These are phyloP conservation scores for Exophiala oligosperma DNA, from an alignment of 2,329 filamentous ascomycete genomes.

Conservation along the genomic window DNA sequence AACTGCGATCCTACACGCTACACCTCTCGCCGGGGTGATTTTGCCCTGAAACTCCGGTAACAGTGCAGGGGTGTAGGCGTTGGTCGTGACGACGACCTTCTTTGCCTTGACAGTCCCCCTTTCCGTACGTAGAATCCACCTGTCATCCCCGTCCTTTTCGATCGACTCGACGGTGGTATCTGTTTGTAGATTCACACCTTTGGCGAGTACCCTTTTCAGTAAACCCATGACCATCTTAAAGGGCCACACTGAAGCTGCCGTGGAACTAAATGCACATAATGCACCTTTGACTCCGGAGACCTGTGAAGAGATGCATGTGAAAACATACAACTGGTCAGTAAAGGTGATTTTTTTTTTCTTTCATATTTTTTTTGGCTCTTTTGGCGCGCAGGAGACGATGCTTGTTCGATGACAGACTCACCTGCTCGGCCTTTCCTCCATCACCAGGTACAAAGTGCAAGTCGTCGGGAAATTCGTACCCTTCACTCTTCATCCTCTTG, in stretches of 20 bases:
- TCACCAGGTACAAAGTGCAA: conserved; percentile 26
- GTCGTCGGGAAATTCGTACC: conserved; percentile 32
- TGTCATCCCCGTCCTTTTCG: conserved; percentile 28
- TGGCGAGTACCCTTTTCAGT: conserved; percentile 59
- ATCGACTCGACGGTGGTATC: conserved; percentile 47
- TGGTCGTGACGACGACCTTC: conserved; percentile 74
- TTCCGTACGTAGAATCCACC: conserved; percentile 69
- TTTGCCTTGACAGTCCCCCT: conserved; percentile 66
- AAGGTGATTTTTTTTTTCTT: too few species aligned
- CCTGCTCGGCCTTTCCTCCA: conserved; percentile 25
- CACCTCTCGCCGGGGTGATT: conserved; percentile 73
- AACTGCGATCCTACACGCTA: conserved; percentile 47
- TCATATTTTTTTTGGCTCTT: too few species aligned
- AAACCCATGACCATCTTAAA: conserved; percentile 80
- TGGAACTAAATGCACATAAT: conserved; percentile 35
- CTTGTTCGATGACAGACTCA: not conserved
- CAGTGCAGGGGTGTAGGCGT: conserved; percentile 77
- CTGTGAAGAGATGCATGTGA: too few species aligned
- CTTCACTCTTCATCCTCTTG: conserved; percentile 31
- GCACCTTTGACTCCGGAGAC: conserved; percentile 41
- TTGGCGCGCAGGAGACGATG: too few species aligned
- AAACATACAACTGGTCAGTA: too few species aligned
- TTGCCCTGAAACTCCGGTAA: conserved; percentile 68
- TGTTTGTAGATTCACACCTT: conserved; percentile 55
- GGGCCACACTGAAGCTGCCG: conserved; percentile 50